Evolutionary conservation across 495 filamentous ascomycete species (phyloP).

Genomic region (Baudoinia panamericana): DNA sequence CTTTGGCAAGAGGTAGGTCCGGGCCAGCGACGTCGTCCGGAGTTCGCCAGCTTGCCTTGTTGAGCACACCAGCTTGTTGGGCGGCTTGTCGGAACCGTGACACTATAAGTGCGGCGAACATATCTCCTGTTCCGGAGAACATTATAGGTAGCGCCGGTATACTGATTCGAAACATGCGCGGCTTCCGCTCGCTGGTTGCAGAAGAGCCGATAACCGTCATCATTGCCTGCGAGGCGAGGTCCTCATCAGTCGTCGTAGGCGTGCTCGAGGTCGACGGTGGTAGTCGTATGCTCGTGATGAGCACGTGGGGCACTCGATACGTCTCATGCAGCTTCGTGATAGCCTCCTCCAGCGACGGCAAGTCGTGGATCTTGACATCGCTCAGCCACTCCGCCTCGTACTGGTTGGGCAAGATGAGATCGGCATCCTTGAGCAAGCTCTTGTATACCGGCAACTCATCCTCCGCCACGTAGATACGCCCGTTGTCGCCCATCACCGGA

Average conservation of each 20-base stretch:
- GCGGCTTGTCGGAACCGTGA: slow-evolving; percentile 81
- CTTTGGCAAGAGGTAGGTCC: slow-evolving; percentile 67
- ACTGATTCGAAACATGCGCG: slow-evolving; percentile 70
- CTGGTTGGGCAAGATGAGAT: slow-evolving; percentile 89
- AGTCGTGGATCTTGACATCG: slow-evolving; percentile 57
- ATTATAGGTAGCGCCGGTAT: slow-evolving; percentile 80
- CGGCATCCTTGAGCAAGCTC: slow-evolving; percentile 60
- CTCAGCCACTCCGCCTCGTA: slow-evolving; percentile 75
- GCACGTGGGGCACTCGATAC: slow-evolving; percentile 73
- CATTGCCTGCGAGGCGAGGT: slow-evolving; percentile 10
- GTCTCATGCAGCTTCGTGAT: slow-evolving; percentile 62
- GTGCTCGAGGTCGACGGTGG: slow-evolving; percentile 10
- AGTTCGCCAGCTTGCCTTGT: slow-evolving; percentile 29
- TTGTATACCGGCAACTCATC: slow-evolving; percentile 89
- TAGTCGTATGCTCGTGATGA: slow-evolving; percentile 75
- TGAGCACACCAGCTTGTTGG: slow-evolving; percentile 26
- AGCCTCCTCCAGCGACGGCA: slow-evolving; percentile 54
- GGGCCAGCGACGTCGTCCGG: slow-evolving; percentile 43
- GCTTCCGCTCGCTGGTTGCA: slow-evolving; percentile 29
- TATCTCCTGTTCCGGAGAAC: slow-evolving; percentile 93
- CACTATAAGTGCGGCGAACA: slow-evolving; percentile 87
- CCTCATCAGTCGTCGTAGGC: slow-evolving; percentile 3
- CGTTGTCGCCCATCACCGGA: slow-evolving; percentile 96
- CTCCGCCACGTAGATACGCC: slow-evolving; percentile 73
- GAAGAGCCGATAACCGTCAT: slow-evolving; percentile 72